These are phyloP conservation scores for Fusarium camptoceras DNA, from an alignment of 2,329 filamentous ascomycete genomes.

Conservation along the genomic window DNA sequence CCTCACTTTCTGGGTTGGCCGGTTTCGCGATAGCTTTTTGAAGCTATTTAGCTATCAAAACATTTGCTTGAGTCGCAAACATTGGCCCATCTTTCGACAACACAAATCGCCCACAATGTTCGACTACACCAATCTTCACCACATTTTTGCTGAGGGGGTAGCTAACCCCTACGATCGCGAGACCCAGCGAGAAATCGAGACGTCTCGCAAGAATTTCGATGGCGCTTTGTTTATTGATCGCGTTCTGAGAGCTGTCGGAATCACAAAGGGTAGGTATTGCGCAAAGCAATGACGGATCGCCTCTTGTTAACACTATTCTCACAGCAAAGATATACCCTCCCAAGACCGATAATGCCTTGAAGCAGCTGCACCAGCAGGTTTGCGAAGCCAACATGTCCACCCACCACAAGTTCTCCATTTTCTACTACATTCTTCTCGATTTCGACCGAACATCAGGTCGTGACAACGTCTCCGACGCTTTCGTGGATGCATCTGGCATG, in stretches of 20 bases:
- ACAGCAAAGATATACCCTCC: constrained; percentile 79
- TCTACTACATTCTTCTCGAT: constrained; percentile 87
- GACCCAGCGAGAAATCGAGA: constrained; percentile 71
- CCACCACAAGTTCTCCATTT: constrained; percentile 83
- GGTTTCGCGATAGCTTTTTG: constrained; percentile 44
- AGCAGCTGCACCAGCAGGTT: constrained; percentile 77
- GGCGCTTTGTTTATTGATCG: constrained; percentile 84
- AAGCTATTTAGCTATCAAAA: constrained; percentile 20
- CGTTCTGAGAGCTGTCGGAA: constrained; percentile 75
- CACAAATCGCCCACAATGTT: constrained; percentile 59
- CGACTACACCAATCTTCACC: constrained; percentile 74
- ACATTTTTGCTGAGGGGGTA: constrained; percentile 72
- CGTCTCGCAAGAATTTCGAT: constrained; percentile 74
- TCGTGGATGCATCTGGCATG: constrained; percentile 72
- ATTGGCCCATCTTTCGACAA: background rate
- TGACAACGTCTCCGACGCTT: constrained; percentile 64
- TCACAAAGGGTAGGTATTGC: constrained; percentile 70
- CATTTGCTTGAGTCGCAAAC: constrained; percentile 2
- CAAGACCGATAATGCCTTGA: constrained; percentile 73
- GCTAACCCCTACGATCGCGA: constrained; percentile 72
- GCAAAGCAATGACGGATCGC: fast-evolving
- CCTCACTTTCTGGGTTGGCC: constrained; percentile 14
- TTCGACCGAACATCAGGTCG: constrained; percentile 67
- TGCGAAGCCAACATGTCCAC: constrained; percentile 71
- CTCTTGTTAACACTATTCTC: background rate